Percentiles rank a stretch among this genome's conserved stretches.
Conservation (phyloP, 345 rosid genomes). For the Melastoma malabathricum region DNA sequence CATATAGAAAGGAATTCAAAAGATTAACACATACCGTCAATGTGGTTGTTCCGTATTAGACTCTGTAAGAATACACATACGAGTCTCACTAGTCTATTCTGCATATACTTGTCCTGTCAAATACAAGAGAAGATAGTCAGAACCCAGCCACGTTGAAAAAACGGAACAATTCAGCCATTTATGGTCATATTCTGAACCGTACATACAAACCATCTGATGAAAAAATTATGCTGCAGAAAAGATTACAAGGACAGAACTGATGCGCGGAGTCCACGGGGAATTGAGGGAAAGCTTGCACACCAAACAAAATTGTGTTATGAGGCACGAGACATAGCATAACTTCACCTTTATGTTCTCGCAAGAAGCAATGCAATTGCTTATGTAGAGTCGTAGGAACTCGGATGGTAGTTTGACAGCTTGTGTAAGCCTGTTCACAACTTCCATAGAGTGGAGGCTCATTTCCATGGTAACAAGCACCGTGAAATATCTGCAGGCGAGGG, state of each 20-base stretch:
- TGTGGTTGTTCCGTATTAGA: constrained; percentile 75
- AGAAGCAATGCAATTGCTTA: constrained; percentile 89
- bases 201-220: too few relatives aligned
- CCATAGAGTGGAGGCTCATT: constrained; percentile 96
- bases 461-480: constrained; percentile 90
- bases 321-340: neutral
- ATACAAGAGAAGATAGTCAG: constrained; percentile 11
- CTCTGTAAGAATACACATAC: constrained; percentile 97
- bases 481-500: constrained; percentile 87
- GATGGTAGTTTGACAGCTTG: constrained; percentile 88
- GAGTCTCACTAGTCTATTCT: constrained; percentile 96
- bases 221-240: too few relatives aligned
- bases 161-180: too few relatives aligned
- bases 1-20: neutral
- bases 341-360: constrained; percentile 86
- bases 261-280: too few relatives aligned
- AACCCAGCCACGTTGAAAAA: too few relatives aligned
- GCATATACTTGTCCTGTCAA: constrained; percentile 94
- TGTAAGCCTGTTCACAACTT: constrained; percentile 96
- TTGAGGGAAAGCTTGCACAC: too few relatives aligned
- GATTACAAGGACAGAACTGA: too few relatives aligned
- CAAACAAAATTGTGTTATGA: too few relatives aligned
- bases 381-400: constrained; percentile 79
- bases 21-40: constrained; percentile 39
- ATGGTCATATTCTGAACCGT: too few relatives aligned